Conservation (phyloP, 495 filamentous ascomycete species). For the Patellaria atrata region DNA sequence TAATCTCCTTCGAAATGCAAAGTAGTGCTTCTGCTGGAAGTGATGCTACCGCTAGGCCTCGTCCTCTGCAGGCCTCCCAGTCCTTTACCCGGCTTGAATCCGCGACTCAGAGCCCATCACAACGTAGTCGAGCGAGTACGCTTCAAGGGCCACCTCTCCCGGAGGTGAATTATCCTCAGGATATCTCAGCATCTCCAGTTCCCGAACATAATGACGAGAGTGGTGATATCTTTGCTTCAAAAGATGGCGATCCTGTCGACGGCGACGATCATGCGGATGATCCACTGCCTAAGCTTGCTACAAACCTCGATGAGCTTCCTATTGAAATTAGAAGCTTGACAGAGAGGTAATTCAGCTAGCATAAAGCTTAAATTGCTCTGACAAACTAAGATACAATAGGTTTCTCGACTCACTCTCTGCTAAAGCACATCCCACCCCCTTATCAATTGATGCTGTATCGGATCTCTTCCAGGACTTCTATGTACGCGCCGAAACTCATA, state of each 20-base stretch:
- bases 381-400: slow-evolving; percentile 35
- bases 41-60: too few species aligned
- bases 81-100: slow-evolving; percentile 43
- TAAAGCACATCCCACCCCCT: slow-evolving; percentile 71
- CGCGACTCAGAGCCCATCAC: slow-evolving; percentile 27
- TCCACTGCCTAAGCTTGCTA: slow-evolving; percentile 34
- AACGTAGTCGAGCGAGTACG: slow-evolving; percentile 46
- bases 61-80: slow-evolving; percentile 28
- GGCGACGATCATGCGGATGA: slow-evolving; percentile 33
- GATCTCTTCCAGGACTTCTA: slow-evolving; percentile 95
- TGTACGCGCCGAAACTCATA: slow-evolving; percentile 61
- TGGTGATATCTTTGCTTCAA: slow-evolving; percentile 30
- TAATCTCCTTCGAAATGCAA: too few species aligned
- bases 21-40: too few species aligned
- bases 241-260: slow-evolving; percentile 32
- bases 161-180: slow-evolving; percentile 27
- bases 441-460: slow-evolving; percentile 70
- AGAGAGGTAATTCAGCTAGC: slow-evolving; percentile 71
- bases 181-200: slow-evolving; percentile 12
- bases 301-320: slow-evolving; percentile 72
- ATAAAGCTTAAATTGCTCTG: too few species aligned
- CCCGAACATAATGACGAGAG: slow-evolving; percentile 16
- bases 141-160: slow-evolving; percentile 40
- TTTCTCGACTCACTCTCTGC: slow-evolving; percentile 86
- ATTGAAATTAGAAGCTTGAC: slow-evolving; percentile 82